A percentile compares a stretch with the other conserved stretches of the same genome.
Conservation (phyloP, 345 rosid species). For the Heritiera littoralis region DNA sequence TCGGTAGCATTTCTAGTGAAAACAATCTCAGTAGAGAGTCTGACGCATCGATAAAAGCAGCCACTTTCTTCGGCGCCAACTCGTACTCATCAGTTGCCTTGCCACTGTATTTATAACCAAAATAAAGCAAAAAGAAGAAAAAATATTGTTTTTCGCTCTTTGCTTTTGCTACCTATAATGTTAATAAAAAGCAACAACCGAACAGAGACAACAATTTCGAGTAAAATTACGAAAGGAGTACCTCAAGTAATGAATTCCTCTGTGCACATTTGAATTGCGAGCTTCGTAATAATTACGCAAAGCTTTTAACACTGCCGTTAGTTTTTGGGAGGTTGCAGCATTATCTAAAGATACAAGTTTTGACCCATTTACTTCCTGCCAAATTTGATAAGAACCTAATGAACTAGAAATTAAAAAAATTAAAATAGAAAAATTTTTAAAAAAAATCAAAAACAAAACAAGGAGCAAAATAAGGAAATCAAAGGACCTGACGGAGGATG, state of each 20-base stretch:
- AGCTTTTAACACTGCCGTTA: constrained; percentile 66
- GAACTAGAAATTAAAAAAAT: background rate
- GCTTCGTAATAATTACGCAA: constrained; percentile 68
- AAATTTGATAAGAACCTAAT: background rate
- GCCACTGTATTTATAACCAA: constrained; percentile 47
- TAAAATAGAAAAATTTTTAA: background rate
- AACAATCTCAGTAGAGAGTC: constrained; percentile 66
- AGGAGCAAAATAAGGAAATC: background rate
- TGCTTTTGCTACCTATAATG: background rate
- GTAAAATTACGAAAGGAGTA: constrained; percentile 9
- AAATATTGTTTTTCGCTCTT: background rate
- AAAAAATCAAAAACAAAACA: no score
- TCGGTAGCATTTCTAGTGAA: constrained; percentile 96
- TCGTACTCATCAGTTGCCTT: constrained; percentile 92
- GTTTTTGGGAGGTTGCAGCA: constrained; percentile 97
- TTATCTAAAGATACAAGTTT: constrained; percentile 88
- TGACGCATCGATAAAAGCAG: constrained; percentile 72
- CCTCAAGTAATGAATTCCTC: constrained; percentile 89
- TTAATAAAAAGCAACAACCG: background rate
- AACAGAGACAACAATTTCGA: no score
- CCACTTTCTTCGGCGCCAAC: constrained; percentile 84
- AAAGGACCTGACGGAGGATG: constrained; percentile 72
- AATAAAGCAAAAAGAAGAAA: background rate
- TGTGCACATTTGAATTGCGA: constrained; percentile 83
- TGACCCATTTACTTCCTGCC: constrained; percentile 78